A percentile compares a stretch with the other conserved stretches of the same genome.
phyloP scores from a whole-genome alignment of 192 early-diverging fungal species.

The Coemansia sp. region DNA sequence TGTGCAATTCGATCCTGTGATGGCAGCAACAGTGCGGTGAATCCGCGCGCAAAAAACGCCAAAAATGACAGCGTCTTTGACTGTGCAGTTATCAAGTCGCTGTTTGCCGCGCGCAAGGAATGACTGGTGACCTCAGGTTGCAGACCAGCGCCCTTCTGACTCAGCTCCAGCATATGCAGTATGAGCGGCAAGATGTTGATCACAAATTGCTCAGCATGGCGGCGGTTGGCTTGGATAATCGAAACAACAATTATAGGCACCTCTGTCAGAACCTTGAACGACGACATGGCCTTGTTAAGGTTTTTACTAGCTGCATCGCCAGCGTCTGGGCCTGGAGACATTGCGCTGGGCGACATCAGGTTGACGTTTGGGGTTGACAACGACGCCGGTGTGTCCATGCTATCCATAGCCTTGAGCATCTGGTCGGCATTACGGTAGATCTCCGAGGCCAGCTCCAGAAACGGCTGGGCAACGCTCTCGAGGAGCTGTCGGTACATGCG shows the following conservation, averaged over 20 bases:
- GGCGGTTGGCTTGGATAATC: constrained; percentile 86
- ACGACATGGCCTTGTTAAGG: constrained; percentile 72
- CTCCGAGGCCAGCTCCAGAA: constrained; percentile 87
- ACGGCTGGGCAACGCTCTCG: constrained; percentile 85
- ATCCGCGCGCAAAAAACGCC: constrained; percentile 89
- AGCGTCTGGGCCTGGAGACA: constrained; percentile 69
- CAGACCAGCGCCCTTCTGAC: constrained; percentile 5
- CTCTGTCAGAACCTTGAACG: constrained; percentile 98
- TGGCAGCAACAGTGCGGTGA: constrained; percentile 65
- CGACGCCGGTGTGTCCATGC: constrained; percentile 59
- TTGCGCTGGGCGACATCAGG: constrained; percentile 67
- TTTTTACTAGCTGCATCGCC: constrained; percentile 61
- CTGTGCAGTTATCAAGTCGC: constrained; percentile 92
- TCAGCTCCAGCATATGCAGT: constrained; percentile 63
- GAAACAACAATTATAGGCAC: constrained; percentile 98
- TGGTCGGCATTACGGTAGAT: constrained; percentile 79
- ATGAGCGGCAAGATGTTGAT: constrained; percentile 85
- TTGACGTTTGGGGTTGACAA: constrained; percentile 52
- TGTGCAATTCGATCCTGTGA: constrained; percentile 83
- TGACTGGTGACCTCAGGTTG: constrained; percentile 29
- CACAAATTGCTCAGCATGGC: constrained; percentile 78
- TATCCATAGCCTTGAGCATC: constrained; percentile 86
- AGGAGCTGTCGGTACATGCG: constrained; percentile 77
- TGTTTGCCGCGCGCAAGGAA: constrained; percentile 53
- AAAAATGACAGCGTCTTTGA: constrained; percentile 98